These are phyloP conservation scores for Cryptosporidium muris DNA, from an alignment of 169 alveolate genomes.

Conservation along the genomic window DNA sequence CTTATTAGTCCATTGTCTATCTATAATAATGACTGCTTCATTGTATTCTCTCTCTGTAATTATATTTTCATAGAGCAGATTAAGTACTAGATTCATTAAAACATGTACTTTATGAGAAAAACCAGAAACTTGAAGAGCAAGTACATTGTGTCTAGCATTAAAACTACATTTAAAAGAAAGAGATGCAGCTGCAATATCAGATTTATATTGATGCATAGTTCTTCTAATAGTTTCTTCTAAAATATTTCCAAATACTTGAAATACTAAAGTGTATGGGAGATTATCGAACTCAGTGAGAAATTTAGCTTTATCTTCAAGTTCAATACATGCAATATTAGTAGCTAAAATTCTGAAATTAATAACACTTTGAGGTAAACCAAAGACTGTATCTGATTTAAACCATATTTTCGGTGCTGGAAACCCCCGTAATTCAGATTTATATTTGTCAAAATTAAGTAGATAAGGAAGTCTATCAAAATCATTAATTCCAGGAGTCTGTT, in stretches of 20 bases:
- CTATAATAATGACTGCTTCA: slow-evolving; percentile 19
- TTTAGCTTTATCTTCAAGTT: not conserved
- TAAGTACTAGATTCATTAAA: slow-evolving; percentile 33
- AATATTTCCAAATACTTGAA: slow-evolving; percentile 62
- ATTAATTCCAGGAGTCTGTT: slow-evolving; percentile 20
- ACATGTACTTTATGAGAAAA: slow-evolving; percentile 34
- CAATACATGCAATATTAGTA: slow-evolving; percentile 1
- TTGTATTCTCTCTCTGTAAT: slow-evolving; percentile 19
- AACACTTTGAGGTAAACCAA: slow-evolving; percentile 49
- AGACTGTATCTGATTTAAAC: slow-evolving; percentile 59
- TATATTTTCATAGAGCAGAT: slow-evolving; percentile 2
- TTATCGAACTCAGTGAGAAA: not conserved
- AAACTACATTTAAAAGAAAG: slow-evolving; percentile 41
- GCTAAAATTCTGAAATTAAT: slow-evolving; percentile 46
- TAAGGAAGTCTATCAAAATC: slow-evolving; percentile 44
- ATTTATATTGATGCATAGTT: slow-evolving; percentile 34
- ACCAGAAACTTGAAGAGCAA: slow-evolving; percentile 47
- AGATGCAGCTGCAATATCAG: slow-evolving; percentile 56
- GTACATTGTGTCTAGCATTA: slow-evolving; percentile 55
- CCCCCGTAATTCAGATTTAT: not conserved
- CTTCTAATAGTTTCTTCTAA: slow-evolving; percentile 29
- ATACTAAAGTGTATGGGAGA: slow-evolving; percentile 24
- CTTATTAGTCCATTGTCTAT: slow-evolving; percentile 54
- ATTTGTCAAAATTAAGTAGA: slow-evolving; percentile 7
- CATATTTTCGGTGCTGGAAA: slow-evolving; percentile 10